These are phyloP conservation scores for Syzygium malaccense DNA, from an alignment of 441 rosid species.

Conservation along the genomic window DNA sequence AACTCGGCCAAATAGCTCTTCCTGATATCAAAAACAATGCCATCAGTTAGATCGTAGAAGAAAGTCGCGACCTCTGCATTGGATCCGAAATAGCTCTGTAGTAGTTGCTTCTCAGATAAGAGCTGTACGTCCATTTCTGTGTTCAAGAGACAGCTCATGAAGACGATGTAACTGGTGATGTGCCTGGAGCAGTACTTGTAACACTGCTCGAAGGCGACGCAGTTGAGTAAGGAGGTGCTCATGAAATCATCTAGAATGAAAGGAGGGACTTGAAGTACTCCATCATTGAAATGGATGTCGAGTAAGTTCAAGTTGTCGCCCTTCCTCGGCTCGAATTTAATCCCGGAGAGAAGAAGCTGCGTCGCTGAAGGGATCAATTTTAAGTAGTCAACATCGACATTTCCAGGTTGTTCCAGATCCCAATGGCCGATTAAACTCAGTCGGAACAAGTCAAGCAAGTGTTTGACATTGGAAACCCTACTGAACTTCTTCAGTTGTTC, in stretches of 20 bases:
- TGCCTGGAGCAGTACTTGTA: not conserved
- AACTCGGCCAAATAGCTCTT: too few species aligned
- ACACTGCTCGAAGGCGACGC: slow-evolving; percentile 3
- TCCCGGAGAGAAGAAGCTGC: not conserved
- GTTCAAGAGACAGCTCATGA: slow-evolving; percentile 4
- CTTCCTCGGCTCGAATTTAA: not conserved
- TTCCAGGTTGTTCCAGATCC: rapidly evolving
- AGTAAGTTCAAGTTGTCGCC: not conserved
- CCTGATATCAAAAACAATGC: too few species aligned
- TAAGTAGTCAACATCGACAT: rapidly evolving
- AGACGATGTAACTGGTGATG: not conserved
- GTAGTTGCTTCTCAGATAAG: not conserved
- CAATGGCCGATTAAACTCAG: not conserved
- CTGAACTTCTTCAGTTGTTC: not conserved
- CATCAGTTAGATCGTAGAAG: not conserved
- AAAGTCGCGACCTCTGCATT: not conserved
- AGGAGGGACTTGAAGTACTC: not conserved
- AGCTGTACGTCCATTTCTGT: not conserved
- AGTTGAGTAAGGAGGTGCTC: not conserved
- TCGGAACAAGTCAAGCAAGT: not conserved
- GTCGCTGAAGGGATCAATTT: not conserved
- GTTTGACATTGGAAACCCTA: not conserved
- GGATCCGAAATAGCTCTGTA: not conserved
- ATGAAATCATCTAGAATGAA: not conserved
- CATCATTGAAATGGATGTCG: not conserved